These are phyloP conservation scores for Orychophragmus violaceus DNA, from an alignment of 345 rosid genomes.

Conservation along the genomic window DNA sequence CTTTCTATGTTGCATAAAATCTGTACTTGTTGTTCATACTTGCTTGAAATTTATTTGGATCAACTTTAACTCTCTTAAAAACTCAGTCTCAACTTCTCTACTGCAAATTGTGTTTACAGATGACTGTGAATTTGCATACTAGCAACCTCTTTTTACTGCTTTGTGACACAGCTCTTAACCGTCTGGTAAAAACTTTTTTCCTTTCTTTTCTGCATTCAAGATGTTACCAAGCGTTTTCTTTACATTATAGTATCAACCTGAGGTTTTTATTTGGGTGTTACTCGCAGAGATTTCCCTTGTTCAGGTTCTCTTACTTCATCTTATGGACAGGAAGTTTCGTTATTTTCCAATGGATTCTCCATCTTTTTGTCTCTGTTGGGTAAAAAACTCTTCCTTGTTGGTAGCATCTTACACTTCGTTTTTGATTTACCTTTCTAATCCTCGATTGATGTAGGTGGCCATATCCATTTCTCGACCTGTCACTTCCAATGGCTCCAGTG, in stretches of 20 bases:
- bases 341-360: slow-evolving; percentile 57
- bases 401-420: not conserved
- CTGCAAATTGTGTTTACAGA: slow-evolving; percentile 31
- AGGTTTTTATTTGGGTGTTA: slow-evolving; percentile 3
- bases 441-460: slow-evolving; percentile 53
- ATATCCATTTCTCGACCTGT: slow-evolving; percentile 64
- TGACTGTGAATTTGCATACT: slow-evolving; percentile 62
- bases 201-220: not conserved
- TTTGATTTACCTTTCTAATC: slow-evolving; percentile 1
- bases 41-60: not conserved
- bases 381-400: slow-evolving; percentile 14
- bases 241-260: not conserved
- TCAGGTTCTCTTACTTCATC: slow-evolving; percentile 58
- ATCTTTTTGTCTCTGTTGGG: slow-evolving; percentile 42
- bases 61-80: not conserved
- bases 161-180: slow-evolving; percentile 53
- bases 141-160: slow-evolving; percentile 52
- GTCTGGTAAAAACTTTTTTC: slow-evolving; percentile 40
- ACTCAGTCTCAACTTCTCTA: not conserved
- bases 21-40: not conserved
- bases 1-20: not conserved
- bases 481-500: slow-evolving; percentile 47
- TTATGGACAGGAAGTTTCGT: slow-evolving; percentile 57
- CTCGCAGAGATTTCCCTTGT: slow-evolving; percentile 58
- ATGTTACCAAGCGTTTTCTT: not conserved